Conservation (phyloP, 202 grass and related monocot species). For the Alloteropsis angusta region DNA sequence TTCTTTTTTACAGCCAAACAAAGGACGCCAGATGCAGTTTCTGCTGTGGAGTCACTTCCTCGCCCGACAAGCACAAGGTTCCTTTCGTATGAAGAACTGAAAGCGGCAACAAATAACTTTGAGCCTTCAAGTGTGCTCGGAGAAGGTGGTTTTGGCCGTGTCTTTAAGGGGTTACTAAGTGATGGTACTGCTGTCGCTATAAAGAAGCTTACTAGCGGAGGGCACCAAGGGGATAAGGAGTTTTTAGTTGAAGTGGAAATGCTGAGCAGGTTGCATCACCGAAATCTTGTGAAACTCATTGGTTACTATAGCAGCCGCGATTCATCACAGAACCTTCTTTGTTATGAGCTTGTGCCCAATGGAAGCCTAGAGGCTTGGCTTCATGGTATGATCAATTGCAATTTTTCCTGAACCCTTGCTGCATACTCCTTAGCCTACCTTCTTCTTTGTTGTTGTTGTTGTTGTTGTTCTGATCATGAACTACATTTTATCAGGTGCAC, state of each 20-base stretch:
- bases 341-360: constrained; percentile 95
- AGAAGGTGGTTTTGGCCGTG: constrained; percentile 94
- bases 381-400: constrained; percentile 57
- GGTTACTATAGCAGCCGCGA: constrained; percentile 88
- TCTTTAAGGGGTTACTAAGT: constrained; percentile 73
- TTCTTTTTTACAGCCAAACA: constrained; percentile 53
- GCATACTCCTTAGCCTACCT: not conserved
- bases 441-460: constrained; percentile 1
- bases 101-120: constrained; percentile 91
- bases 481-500: constrained; percentile 45
- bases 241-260: constrained; percentile 99
- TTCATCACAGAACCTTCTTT: constrained; percentile 74
- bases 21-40: constrained; percentile 54
- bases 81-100: constrained; percentile 84
- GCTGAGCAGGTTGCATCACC: constrained; percentile 95
- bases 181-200: constrained; percentile 94
- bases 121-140: constrained; percentile 72
- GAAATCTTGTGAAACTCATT: constrained; percentile 98
- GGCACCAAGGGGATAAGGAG: constrained; percentile 95
- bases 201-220: constrained; percentile 82
- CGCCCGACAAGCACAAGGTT: constrained; percentile 78
- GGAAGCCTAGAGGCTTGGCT: constrained; percentile 98
- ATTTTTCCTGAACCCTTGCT: not conserved
- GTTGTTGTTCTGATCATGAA: constrained; percentile 8
- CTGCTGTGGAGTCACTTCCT: constrained; percentile 76